Conservation (phyloP, 495 filamentous ascomycete species). For the Trichoderma virens region DNA sequence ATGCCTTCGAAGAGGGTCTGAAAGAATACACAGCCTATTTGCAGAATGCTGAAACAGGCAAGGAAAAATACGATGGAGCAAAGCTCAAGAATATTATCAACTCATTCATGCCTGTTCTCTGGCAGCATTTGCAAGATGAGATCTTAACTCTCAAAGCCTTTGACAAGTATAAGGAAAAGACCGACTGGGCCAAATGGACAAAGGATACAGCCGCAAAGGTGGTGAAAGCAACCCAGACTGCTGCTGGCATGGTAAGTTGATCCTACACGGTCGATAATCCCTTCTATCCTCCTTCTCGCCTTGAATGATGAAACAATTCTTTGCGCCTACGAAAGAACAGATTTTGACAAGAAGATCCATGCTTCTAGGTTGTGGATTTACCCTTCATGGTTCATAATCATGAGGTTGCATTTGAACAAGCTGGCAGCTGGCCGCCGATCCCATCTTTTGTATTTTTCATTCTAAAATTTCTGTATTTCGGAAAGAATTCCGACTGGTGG, state of each 20-base stretch:
- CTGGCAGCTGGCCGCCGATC: constrained; percentile 29
- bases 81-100: constrained; percentile 31
- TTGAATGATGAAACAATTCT: neutral
- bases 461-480: constrained; percentile 17
- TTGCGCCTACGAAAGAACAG: neutral
- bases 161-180: constrained; percentile 20
- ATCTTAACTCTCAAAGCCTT: constrained; percentile 23
- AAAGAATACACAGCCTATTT: constrained; percentile 20
- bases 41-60: constrained; percentile 11
- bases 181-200: constrained; percentile 18
- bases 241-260: neutral
- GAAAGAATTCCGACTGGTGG: constrained; percentile 25
- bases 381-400: constrained; percentile 13
- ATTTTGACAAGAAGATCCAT: neutral
- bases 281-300: neutral
- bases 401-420: constrained; percentile 35
- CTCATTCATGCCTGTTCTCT: constrained; percentile 28
- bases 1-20: constrained; percentile 28
- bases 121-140: constrained; percentile 36
- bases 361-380: constrained; percentile 14
- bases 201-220: constrained; percentile 16
- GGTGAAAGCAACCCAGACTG: constrained; percentile 7
- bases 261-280: neutral
- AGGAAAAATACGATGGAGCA: constrained; percentile 20
- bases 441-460: constrained; percentile 18